Evolutionary conservation across 2,329 filamentous ascomycete species (phyloP), one percentile per base, ranked within the genome.

Genomic region (Epichloe uncinata): DNA sequence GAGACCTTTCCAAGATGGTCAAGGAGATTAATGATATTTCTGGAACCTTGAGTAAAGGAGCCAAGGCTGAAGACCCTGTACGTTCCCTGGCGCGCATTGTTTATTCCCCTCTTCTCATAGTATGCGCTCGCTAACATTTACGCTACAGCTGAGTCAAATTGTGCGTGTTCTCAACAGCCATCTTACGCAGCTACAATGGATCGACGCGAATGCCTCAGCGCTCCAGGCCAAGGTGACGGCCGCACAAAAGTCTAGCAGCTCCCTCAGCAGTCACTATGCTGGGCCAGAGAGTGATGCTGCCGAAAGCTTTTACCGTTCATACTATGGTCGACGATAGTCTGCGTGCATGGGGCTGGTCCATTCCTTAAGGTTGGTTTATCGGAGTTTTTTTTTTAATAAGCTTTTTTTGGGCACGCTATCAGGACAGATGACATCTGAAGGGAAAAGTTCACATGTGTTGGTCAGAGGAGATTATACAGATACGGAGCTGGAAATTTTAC

Each of bases 21-120:
- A 90, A 95, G 63, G 93, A 97, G 68, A 95, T 98, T 64, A 98
- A 98, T 64, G 81, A 84, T 58, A 91, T 94, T 54, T 93, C 87
- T n/a, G 79, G 86, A 49, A 88, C 83, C 22, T 72, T 98, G 56
- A 91, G 82, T 75, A 95, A 94, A 75, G 88, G 85, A 52, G 84
- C 78, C 68, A 94, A 94, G 68, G 79, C 87, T 30, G 87, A 93
- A 65, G 87, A 93, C 68, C 87, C 87, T 57, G 87, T 93, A 77
- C 69, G 82, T 77, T 60, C 12, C 60, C 38, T 35, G 8, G 16
- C 20, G 30, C 40, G 33, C 26, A 37, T 33, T 5, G 8, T 11
- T 34, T 26, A 20, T 18, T 7, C 18, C 6, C 11, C 16, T 47
- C 58, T 64, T 16, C n/a, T 44, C 13, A 2, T 5, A 8, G 8